Evolutionary conservation across 2,329 filamentous ascomycete species (phyloP), one percentile per base, ranked within the genome.

Genomic region (Alternaria sp.): DNA sequence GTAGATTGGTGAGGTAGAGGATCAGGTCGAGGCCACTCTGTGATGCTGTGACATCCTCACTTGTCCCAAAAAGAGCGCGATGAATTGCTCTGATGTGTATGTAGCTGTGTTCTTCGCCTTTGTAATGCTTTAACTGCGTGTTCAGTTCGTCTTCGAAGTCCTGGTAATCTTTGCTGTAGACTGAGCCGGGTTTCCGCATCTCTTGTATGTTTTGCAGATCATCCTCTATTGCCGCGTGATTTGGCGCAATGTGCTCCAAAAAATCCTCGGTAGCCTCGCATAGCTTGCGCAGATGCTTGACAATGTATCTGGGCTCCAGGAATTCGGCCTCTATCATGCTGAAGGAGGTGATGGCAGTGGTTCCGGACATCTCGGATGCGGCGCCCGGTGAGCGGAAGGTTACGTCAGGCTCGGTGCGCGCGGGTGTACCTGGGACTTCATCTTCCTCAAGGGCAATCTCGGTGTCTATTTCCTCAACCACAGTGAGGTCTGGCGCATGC

Each of bases 281-380:
- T 12, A 85, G 73, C 59, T 80, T 77, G 21, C 77, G 76, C 28
- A 85, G 65, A 19, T 77, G 75, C 51, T 80, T 80, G 6, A 83
- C 54, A 49, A 85, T 82, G 40, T 77, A 68, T 30, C 81, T 80
- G 5, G 76, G 57, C 46, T 84, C 81, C 10, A 85, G 71, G 11
- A 79, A 74, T 23, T 79, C 75, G 26, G 82, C 75, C 57, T 84
- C 82, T 36, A 81, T 79, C 61, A 79, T 77, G 6, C 83, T 83
- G 59, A 82, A 81, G 3, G 82, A 82, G 0, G 82, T 82, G 46
- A 82, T 82, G 5, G 81, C 81, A 3, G 83, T 84, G 3, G 81
- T 84, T 13, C 82, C 82, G 5, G 83, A 84, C 69, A 83, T 80
- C 44, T 76, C 79, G 6, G 83, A 84, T 15, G 69, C 67, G 25